Conservation (phyloP, 2,329 filamentous ascomycete species). For the Aspergillus ochraceoroseus region DNA sequence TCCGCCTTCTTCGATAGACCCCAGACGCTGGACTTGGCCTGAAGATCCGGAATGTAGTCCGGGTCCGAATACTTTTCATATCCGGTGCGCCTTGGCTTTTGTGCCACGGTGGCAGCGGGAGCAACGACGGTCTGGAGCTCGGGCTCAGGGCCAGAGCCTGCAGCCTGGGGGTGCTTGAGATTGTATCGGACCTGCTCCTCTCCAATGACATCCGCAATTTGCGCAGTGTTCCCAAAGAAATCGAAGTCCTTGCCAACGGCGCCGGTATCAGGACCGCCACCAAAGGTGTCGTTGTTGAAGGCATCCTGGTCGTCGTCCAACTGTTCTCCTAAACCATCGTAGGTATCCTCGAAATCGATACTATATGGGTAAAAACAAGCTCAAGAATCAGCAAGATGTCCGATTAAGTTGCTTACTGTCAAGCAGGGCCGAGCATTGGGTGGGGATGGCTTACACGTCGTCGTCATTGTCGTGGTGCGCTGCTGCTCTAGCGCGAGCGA, state of each 20-base stretch:
- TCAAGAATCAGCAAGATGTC: conserved; percentile 1
- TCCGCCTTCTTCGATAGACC: conserved; percentile 53
- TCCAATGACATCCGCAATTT: conserved; percentile 77
- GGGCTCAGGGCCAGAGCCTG: conserved; percentile 33
- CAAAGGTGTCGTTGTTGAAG: conserved; percentile 97
- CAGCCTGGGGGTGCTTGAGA: conserved; percentile 60
- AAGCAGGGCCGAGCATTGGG: not conserved
- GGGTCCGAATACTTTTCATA: conserved; percentile 88
- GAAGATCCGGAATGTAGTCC: conserved; percentile 79
- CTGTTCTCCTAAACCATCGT: conserved; percentile 86
- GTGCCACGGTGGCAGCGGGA: conserved; percentile 35
- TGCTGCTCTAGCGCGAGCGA: conserved; percentile 56
- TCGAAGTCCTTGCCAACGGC: conserved; percentile 88
- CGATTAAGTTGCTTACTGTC: not conserved
- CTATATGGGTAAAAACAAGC: conserved; percentile 37
- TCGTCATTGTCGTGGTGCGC: conserved; percentile 53
- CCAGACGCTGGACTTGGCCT: conserved; percentile 92
- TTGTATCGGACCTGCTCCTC: conserved; percentile 85
- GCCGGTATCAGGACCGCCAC: conserved; percentile 45
- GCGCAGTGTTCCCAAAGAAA: conserved; percentile 88
- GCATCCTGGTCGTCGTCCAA: conserved; percentile 88
- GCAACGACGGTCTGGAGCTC: conserved; percentile 33
- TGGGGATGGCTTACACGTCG: conserved; percentile 53
- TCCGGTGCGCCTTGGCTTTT: conserved; percentile 66
- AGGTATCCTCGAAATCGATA: conserved; percentile 92